Percentiles rank a stretch among this genome's conserved stretches.
Evolutionary conservation across 2,329 filamentous ascomycete species (phyloP).

Genomic region (Aspergillus udagawae): DNA sequence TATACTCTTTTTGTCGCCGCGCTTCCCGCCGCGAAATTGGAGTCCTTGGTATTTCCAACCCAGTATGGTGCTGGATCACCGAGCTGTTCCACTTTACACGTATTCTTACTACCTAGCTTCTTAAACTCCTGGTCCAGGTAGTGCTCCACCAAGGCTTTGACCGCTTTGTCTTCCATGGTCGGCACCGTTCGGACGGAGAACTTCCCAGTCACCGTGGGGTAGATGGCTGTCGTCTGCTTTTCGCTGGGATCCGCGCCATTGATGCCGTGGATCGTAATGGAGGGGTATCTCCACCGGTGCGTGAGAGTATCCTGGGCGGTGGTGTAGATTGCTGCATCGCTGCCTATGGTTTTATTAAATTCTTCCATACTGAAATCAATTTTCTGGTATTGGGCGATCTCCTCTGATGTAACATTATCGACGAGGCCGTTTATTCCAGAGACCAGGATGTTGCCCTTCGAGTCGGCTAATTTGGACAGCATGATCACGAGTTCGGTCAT

Average conservation of each 20-base stretch:
- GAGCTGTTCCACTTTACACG: background rate
- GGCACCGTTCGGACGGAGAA: constrained; percentile 7
- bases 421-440: constrained; percentile 79
- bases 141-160: background rate
- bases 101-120: constrained; percentile 2
- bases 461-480: constrained; percentile 71
- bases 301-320: constrained; percentile 1
- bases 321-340: constrained; percentile 2
- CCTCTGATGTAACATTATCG: constrained; percentile 70
- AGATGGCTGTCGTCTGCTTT: background rate
- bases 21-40: constrained; percentile 2
- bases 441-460: constrained; percentile 77
- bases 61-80: constrained; percentile 1
- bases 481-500: constrained; percentile 83
- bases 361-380: constrained; percentile 77
- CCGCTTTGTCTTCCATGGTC: background rate
- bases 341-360: background rate
- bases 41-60: background rate
- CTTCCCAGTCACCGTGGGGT: background rate
- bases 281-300: constrained; percentile 7
- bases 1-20: constrained; percentile 2
- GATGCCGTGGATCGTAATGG: constrained; percentile 5
- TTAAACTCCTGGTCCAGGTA: constrained; percentile 3
- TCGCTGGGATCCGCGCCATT: background rate
- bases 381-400: constrained; percentile 70